These are phyloP conservation scores for Grosmannia penicillata DNA, from an alignment of 2,329 filamentous ascomycete species.

Conservation along the genomic window DNA sequence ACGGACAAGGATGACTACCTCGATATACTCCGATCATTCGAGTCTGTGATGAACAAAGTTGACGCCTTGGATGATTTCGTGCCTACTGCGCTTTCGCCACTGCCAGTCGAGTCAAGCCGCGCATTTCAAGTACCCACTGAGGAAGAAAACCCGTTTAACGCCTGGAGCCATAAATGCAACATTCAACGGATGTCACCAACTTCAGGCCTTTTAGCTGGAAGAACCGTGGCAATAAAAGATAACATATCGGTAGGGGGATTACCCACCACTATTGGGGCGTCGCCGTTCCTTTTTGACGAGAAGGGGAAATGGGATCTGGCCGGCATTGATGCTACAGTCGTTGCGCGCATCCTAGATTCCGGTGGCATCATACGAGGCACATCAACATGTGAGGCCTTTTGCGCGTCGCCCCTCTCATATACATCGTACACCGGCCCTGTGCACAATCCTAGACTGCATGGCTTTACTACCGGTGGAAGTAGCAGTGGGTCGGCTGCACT, in stretches of 20 bases:
- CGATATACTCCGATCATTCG: conserved; percentile 14
- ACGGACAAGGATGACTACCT: conserved; percentile 15
- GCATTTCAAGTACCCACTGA: conserved; percentile 10
- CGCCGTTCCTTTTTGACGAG: conserved; percentile 21
- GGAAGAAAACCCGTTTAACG: conserved; percentile 17
- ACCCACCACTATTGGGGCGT: conserved; percentile 38
- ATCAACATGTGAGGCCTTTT: conserved; percentile 55
- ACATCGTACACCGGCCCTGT: conserved; percentile 62
- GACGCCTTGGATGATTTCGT: conserved; percentile 14
- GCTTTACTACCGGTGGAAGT: conserved; percentile 63
- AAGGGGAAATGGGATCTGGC: conserved; percentile 45
- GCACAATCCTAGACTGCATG: conserved; percentile 54
- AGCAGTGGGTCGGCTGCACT: conserved; percentile 51
- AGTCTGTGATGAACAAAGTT: conserved; percentile 14
- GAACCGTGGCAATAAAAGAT: conserved; percentile 62
- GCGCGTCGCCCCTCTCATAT: conserved; percentile 38
- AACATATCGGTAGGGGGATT: conserved; percentile 55
- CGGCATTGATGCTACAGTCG: conserved; percentile 35
- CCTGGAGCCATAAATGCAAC: conserved; percentile 18
- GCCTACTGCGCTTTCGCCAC: conserved; percentile 10
- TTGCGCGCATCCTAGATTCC: conserved; percentile 30
- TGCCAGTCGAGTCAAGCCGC: conserved; percentile 6
- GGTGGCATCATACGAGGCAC: conserved; percentile 58
- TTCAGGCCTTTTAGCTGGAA: conserved; percentile 47
- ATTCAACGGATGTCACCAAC: conserved; percentile 2